Evolutionary conservation across 139 green algal genomes (phyloP), one percentile per base, ranked within the genome.

Genomic region (Klebsormidium nitens): DNA sequence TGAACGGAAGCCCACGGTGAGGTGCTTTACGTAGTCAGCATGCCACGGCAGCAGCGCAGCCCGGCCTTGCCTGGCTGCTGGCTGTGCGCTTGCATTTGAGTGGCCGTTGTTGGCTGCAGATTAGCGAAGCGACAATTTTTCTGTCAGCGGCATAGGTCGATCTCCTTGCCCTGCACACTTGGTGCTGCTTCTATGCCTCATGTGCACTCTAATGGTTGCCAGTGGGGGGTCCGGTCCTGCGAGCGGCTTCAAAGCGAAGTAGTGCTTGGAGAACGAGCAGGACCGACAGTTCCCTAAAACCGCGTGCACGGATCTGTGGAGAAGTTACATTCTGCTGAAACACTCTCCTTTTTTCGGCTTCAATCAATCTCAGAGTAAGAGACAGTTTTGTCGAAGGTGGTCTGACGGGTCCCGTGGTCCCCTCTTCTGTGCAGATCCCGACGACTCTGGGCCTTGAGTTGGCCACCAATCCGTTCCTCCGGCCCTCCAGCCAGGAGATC

Each of bases 401-500:
- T n/a, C n/a, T n/a, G n/a, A n/a, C n/a, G n/a, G n/a, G n/a, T n/a
- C n/a, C n/a, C n/a, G n/a, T n/a, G n/a, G n/a, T n/a, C n/a, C n/a
- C n/a, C n/a, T 71, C 39, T 56, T 19, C 26, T 72, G 0, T 36
- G 31, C 68, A 76, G 68, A 79, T 78, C 29, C 71, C 71, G 17
- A 69, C 3, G 32, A 78, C 71, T 2, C 11, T 78, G 40, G 71
- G 66, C 29, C n/a, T 3, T 26, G 71, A 78, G 44, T 26, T 52
- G 42, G 71, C 71, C 29, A 72, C 66, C 19, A 78, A 76, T 38
- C 71, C 71, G 14, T 78, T 78, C 65, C 37, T 78, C 32, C 65
- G 71, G 5, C 0, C 71, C 2, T 64, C 37, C 23, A 76, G 64
- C 31, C 0, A 17, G 4, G 71, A 78, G 29, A 76, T 78, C 35